These are phyloP conservation scores for Penicillium sp. DNA, from an alignment of 2,329 filamentous ascomycete species.

Conservation along the genomic window DNA sequence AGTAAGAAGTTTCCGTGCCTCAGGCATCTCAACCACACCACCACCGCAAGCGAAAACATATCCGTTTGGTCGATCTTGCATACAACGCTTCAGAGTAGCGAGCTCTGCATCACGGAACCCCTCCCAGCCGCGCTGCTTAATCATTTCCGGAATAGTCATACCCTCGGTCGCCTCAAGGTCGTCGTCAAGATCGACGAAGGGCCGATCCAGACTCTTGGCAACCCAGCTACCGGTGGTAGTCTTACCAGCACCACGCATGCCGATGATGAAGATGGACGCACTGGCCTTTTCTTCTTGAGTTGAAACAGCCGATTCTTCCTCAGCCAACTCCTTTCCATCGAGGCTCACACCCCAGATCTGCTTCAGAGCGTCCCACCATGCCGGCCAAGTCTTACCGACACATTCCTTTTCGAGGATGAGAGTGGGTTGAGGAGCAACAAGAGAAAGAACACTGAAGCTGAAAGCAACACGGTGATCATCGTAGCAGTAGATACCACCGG, in stretches of 20 bases:
- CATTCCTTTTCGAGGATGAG: constrained; percentile 88
- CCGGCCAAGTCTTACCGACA: constrained; percentile 96
- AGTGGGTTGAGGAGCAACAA: constrained; percentile 68
- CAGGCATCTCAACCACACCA: constrained; percentile 82
- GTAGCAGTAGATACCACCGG: constrained; percentile 80
- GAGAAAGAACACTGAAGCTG: constrained; percentile 89
- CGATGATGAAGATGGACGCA: constrained; percentile 86
- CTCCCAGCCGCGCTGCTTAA: constrained; percentile 78
- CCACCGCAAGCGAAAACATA: constrained; percentile 92
- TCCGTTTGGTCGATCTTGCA: constrained; percentile 71
- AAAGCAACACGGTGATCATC: constrained; percentile 98
- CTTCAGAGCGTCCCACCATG: constrained; percentile 92
- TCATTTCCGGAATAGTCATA: constrained; percentile 81
- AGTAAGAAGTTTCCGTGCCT: constrained; percentile 72
- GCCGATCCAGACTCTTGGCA: constrained; percentile 69
- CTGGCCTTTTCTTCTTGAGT: constrained; percentile 40
- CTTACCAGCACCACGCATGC: constrained; percentile 96
- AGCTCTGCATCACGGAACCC: constrained; percentile 81
- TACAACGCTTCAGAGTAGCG: constrained; percentile 67
- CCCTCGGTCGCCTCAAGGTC: constrained; percentile 75
- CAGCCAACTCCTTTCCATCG: constrained; percentile 67
- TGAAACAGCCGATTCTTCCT: constrained; percentile 37
- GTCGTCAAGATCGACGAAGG: constrained; percentile 82
- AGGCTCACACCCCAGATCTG: constrained; percentile 74
- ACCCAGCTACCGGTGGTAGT: constrained; percentile 91